These are phyloP conservation scores for Podaxis pistillaris DNA, from an alignment of 768 basidiomycete genomes.

Conservation along the genomic window DNA sequence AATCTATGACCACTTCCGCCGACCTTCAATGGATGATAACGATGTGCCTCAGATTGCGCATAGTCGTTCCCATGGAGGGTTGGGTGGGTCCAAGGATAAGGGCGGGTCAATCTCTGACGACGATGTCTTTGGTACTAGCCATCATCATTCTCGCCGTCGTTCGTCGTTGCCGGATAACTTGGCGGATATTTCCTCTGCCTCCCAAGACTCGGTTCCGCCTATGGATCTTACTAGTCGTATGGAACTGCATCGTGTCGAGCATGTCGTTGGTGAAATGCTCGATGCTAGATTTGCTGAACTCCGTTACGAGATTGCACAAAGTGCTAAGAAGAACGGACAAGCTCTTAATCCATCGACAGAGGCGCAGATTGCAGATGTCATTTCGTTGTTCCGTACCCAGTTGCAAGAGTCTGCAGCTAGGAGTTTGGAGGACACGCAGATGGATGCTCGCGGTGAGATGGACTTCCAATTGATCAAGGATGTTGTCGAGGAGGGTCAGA, in stretches of 20 bases:
- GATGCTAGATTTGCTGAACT: conserved; percentile 67
- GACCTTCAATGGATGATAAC: conserved; percentile 77
- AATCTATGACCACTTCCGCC: conserved; percentile 62
- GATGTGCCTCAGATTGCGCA: conserved; percentile 69
- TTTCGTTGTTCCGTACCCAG: conserved; percentile 66
- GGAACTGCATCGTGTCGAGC: conserved; percentile 60
- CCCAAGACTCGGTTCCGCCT: conserved; percentile 40
- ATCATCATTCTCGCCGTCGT: conserved; percentile 42
- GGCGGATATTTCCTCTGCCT: conserved; percentile 41
- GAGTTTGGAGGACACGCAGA: conserved; percentile 57
- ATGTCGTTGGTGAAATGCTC: conserved; percentile 58
- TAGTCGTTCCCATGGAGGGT: conserved; percentile 42
- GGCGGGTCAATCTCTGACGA: conserved; percentile 21
- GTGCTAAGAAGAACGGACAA: conserved; percentile 24
- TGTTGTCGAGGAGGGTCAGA: conserved; percentile 65
- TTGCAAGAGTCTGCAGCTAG: conserved; percentile 60
- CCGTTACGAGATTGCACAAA: conserved; percentile 34
- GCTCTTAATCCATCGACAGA: conserved; percentile 48
- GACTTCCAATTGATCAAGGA: conserved; percentile 77
- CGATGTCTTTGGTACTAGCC: conserved; percentile 35
- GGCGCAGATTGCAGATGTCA: conserved; percentile 62
- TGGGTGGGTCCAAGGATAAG: conserved; percentile 50
- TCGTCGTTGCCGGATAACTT: conserved; percentile 60
- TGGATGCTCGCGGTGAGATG: conserved; percentile 74
- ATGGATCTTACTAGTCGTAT: conserved; percentile 54